Evolutionary conservation across 495 filamentous ascomycete genomes (phyloP).

Genomic region (Xylaria castorea): DNA sequence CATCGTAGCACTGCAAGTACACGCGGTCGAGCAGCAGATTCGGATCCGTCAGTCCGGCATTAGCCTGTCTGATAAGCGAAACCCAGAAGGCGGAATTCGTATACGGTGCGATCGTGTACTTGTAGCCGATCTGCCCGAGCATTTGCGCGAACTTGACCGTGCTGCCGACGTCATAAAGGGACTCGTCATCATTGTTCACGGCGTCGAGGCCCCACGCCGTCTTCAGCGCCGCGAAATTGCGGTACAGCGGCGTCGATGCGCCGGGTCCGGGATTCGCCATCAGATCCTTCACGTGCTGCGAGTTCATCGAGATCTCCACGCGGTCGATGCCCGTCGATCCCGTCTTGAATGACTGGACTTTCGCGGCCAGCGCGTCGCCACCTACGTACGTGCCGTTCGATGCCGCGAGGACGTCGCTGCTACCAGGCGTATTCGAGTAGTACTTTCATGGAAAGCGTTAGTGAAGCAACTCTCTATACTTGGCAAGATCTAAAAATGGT

Average conservation of each 20-base stretch:
- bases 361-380: constrained; percentile 45
- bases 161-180: constrained; percentile 48
- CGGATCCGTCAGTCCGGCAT: constrained; percentile 35
- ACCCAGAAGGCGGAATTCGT: constrained; percentile 47
- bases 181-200: constrained; percentile 55
- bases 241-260: constrained; percentile 40
- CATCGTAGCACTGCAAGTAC: constrained; percentile 53
- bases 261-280: constrained; percentile 45
- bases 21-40: constrained; percentile 45
- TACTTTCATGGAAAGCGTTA: constrained; percentile 31
- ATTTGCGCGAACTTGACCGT: constrained; percentile 49
- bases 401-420: constrained; percentile 42
- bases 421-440: constrained; percentile 54
- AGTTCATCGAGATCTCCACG: constrained; percentile 53
- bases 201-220: constrained; percentile 50
- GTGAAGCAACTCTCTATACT: neutral
- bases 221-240: constrained; percentile 48
- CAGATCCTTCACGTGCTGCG: constrained; percentile 46
- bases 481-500: neutral
- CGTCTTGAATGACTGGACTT: constrained; percentile 51
- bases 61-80: constrained; percentile 39
- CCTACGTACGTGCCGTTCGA: constrained; percentile 47
- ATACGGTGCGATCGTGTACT: constrained; percentile 51
- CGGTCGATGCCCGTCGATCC: constrained; percentile 39
- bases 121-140: constrained; percentile 47